Conservation (phyloP, 495 filamentous ascomycete genomes). For the Tuber brumale region DNA sequence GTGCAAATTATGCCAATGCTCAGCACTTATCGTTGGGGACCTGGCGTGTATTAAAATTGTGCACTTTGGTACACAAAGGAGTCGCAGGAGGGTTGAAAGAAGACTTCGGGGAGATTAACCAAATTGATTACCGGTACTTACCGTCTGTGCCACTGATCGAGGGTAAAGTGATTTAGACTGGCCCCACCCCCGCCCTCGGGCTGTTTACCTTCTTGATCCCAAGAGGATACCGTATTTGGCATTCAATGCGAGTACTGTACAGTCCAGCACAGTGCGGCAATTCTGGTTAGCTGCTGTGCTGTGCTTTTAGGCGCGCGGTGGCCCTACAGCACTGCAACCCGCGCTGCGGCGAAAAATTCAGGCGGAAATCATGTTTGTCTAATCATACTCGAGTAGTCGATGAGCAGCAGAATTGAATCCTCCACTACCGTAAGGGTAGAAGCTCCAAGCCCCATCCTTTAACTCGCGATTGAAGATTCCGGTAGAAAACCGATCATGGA, state of each 20-base stretch:
- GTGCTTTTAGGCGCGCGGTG: neutral
- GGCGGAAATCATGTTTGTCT: neutral
- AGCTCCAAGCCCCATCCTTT: neutral
- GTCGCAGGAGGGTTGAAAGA: neutral
- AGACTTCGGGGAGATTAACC: neutral
- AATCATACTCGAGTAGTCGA: too few relatives aligned
- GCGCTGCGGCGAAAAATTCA: neutral
- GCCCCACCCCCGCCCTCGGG: neutral
- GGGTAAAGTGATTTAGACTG: neutral
- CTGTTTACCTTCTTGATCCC: neutral
- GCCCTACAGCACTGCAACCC: neutral
- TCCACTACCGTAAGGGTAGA: neutral
- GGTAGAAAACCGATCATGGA: neutral
- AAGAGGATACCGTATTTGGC: neutral
- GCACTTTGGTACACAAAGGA: neutral
- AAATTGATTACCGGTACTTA: neutral
- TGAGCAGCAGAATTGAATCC: neutral
- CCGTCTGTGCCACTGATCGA: neutral
- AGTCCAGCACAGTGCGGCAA: neutral
- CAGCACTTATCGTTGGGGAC: neutral
- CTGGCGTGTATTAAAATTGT: neutral
- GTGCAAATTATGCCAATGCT: neutral
- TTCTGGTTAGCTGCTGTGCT: neutral
- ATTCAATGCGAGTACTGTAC: neutral
- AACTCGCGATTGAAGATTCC: neutral